Evolutionary conservation across 164 flowering plant species (phyloP).

Genomic region (Dillenia turbinata): DNA sequence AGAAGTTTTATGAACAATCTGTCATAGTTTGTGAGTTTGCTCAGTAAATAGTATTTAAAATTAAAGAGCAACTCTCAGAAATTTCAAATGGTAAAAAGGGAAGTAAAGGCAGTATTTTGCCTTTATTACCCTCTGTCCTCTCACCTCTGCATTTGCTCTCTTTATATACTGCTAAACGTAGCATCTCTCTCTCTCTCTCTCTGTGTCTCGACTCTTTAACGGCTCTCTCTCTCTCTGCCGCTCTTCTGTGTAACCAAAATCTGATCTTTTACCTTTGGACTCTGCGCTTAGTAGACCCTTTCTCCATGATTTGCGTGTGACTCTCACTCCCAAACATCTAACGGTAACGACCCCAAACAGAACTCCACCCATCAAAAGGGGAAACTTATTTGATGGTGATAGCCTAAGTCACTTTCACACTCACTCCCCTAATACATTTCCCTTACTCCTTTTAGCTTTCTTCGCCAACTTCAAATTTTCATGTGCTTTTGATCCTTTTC

Average conservation of each 20-base stretch:
- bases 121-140: too few species aligned
- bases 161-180: not conserved
- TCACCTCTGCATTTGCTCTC: too few species aligned
- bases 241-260: not conserved
- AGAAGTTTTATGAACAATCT: too few species aligned
- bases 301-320: conserved; percentile 1
- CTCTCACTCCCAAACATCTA: not conserved
- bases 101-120: too few species aligned
- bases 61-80: too few species aligned
- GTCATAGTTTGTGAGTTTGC: too few species aligned
- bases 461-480: conserved; percentile 13
- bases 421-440: not conserved
- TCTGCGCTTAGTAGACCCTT: not conserved
- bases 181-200: conserved; percentile 7
- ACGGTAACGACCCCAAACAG: not conserved
- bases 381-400: conserved; percentile 28
- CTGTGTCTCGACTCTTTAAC: not conserved
- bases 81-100: too few species aligned
- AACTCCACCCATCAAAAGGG: not conserved
- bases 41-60: too few species aligned
- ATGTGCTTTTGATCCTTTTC: not conserved
- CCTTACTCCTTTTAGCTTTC: conserved; percentile 8
- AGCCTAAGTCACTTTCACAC: conserved; percentile 38
- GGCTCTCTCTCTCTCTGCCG: conserved; percentile 6
- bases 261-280: not conserved